Percentiles rank a stretch among this genome's conserved stretches.
These are phyloP conservation scores for Apiotrichum mycotoxinovorans DNA, from an alignment of 1,284 basidiomycete genomes.

Conservation along the genomic window DNA sequence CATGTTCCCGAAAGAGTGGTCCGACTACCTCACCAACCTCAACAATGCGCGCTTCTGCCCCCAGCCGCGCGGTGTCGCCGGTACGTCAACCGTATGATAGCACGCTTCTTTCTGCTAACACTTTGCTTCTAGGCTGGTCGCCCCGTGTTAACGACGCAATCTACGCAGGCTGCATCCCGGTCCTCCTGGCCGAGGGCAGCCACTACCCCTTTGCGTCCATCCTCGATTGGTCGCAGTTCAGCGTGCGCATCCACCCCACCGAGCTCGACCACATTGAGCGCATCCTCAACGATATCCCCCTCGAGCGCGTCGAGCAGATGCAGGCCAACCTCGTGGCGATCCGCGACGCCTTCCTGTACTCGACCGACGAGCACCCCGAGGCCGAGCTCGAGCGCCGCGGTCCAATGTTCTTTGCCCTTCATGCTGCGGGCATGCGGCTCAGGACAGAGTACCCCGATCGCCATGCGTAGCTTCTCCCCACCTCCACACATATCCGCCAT, in stretches of 20 bases:
- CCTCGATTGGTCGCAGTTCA: constrained; percentile 52
- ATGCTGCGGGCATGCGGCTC: constrained; percentile 49
- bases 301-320: constrained; percentile 46
- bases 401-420: constrained; percentile 51
- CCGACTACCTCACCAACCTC: constrained; percentile 50
- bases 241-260: constrained; percentile 49
- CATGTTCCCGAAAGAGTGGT: constrained; percentile 36
- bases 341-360: constrained; percentile 52
- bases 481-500: no score
- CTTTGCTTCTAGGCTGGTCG: constrained; percentile 43
- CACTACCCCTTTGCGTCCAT: constrained; percentile 51
- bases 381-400: constrained; percentile 45
- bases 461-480: no score
- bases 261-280: constrained; percentile 51
- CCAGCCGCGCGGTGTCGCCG: constrained; percentile 49
- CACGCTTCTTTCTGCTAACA: background rate
- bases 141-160: constrained; percentile 53
- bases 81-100: constrained; percentile 19
- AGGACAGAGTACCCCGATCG: constrained; percentile 41
- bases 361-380: constrained; percentile 42
- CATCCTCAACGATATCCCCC: constrained; percentile 47
- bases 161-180: constrained; percentile 54
- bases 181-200: constrained; percentile 50
- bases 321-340: constrained; percentile 51
- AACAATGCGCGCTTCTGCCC: constrained; percentile 50